These are phyloP conservation scores for Kalmusia sp. DNA, from an alignment of 2,329 filamentous ascomycete species.

Conservation along the genomic window DNA sequence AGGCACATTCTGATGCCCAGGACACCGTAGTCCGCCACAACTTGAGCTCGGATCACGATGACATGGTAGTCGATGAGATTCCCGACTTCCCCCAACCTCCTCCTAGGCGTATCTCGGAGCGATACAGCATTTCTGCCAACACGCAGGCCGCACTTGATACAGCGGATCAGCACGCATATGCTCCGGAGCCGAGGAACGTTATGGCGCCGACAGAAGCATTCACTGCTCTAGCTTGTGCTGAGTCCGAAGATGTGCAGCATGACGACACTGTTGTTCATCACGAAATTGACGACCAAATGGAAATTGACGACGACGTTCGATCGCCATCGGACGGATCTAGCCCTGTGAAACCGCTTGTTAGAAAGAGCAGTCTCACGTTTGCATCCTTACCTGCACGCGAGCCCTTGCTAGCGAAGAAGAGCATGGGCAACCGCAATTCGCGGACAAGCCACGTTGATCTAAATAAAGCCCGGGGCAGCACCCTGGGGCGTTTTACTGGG, in stretches of 20 bases:
- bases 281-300: conserved; percentile 47
- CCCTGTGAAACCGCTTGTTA: conserved; percentile 76
- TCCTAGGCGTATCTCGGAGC: conserved; percentile 32
- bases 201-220: conserved; percentile 23
- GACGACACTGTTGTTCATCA: conserved; percentile 41
- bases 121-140: conserved; percentile 41
- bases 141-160: conserved; percentile 41
- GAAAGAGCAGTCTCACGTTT: conserved; percentile 96
- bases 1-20: conserved; percentile 25
- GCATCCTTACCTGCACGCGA: conserved; percentile 91
- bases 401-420: conserved; percentile 83
- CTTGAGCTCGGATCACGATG: conserved; percentile 20
- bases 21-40: conserved; percentile 37
- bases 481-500: conserved; percentile 75
- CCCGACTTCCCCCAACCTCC: conserved; percentile 30
- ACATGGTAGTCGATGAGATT: conserved; percentile 24
- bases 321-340: conserved; percentile 76
- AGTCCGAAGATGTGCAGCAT: conserved; percentile 31
- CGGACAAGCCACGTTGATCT: conserved; percentile 80
- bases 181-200: conserved; percentile 32
- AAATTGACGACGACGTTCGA: conserved; percentile 60
- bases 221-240: conserved; percentile 29
- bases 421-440: conserved; percentile 74
- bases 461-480: conserved; percentile 67
- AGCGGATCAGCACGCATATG: conserved; percentile 25